Conservation (phyloP, 305 asterid genomes). For the Solanum aculeatissimum region DNA sequence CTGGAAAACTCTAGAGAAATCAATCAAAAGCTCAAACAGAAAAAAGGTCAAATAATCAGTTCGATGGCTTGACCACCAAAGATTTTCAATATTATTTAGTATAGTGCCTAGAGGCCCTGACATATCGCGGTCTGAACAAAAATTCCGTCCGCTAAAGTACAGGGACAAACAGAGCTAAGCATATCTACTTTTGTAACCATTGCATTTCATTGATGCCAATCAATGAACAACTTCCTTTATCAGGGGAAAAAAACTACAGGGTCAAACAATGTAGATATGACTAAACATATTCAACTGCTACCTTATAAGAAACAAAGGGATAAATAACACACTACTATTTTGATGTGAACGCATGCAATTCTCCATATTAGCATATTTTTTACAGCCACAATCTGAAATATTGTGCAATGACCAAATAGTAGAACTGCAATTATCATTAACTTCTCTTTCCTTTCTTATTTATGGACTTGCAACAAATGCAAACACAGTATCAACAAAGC, state of each 20-base stretch:
- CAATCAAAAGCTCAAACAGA: background rate
- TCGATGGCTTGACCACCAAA: background rate
- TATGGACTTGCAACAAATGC: background rate
- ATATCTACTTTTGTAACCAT: background rate
- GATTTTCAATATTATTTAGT: background rate
- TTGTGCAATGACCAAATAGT: background rate
- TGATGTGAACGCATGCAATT: background rate
- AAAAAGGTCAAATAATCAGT: background rate
- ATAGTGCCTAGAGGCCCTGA: background rate
- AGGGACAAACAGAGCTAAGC: background rate
- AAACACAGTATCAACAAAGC: background rate
- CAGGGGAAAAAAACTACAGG: background rate
- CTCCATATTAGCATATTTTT: background rate
- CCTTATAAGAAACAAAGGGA: background rate
- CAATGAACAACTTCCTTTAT: background rate
- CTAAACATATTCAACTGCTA: background rate
- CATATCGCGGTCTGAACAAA: background rate
- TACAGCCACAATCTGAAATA: background rate
- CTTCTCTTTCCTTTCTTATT: background rate
- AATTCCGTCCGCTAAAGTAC: background rate
- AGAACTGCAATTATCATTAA: background rate
- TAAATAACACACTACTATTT: background rate
- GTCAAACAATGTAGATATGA: background rate
- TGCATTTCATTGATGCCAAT: background rate
- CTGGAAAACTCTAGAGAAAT: background rate